These are phyloP conservation scores for Kodamaea alishanica DNA, from an alignment of 1,139 yeast species.

Conservation along the genomic window DNA sequence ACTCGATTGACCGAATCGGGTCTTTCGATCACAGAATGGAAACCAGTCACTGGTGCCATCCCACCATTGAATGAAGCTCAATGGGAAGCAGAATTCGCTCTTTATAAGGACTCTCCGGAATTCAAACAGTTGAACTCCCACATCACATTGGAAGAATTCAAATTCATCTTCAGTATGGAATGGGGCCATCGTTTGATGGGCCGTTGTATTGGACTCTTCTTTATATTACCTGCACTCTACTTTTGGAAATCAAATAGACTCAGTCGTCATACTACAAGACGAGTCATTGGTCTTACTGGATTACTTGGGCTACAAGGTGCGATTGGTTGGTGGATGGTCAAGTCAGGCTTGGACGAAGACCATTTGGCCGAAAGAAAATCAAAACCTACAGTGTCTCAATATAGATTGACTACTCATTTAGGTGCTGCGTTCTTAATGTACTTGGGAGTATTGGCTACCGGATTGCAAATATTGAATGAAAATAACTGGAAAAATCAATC, in stretches of 20 bases:
- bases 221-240: conserved; percentile 81
- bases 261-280: conserved; percentile 63
- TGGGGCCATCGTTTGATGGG: conserved; percentile 97
- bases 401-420: conserved; percentile 88
- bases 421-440: conserved; percentile 91
- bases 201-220: conserved; percentile 78
- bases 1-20: conserved; percentile 96
- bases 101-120: conserved; percentile 86
- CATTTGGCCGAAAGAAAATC: conserved; percentile 76
- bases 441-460: conserved; percentile 87
- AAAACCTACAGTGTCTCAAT: conserved; percentile 94
- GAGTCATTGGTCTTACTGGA: conserved; percentile 68
- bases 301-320: conserved; percentile 90
- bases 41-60: conserved; percentile 90
- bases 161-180: conserved; percentile 94
- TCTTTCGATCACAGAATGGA: conserved; percentile 96
- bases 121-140: conserved; percentile 85
- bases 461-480: conserved; percentile 77
- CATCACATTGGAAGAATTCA: conserved; percentile 88
- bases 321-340: conserved; percentile 99
- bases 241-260: conserved; percentile 67
- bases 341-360: conserved; percentile 85
- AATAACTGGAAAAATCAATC: conserved; percentile 48
- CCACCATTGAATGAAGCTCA: conserved; percentile 80
- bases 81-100: conserved; percentile 81